These are phyloP conservation scores for Argentina anserina DNA, from an alignment of 306 rosid species.

Conservation along the genomic window DNA sequence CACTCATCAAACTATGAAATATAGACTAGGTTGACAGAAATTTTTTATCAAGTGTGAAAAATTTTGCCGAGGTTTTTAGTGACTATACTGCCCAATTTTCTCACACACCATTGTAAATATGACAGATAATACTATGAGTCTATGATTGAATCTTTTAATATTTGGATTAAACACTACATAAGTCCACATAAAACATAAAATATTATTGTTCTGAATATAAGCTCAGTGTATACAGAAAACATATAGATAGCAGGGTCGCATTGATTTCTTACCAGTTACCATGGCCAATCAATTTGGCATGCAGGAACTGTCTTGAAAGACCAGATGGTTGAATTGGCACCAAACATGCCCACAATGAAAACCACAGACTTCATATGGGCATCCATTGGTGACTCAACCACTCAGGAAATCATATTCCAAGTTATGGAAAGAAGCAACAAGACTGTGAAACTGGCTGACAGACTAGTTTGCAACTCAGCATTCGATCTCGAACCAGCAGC, in stretches of 20 bases:
- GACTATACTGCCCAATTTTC: no score
- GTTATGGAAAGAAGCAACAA: slow-evolving; percentile 36
- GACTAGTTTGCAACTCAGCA: slow-evolving; percentile 65
- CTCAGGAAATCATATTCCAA: slow-evolving; percentile 52
- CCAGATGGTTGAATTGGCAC: slow-evolving; percentile 44
- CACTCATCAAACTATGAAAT: not conserved
- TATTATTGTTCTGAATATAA: not conserved
- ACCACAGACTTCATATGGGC: slow-evolving; percentile 53
- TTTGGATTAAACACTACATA: not conserved
- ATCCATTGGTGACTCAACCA: slow-evolving; percentile 35
- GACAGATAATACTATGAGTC: not conserved
- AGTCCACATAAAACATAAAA: not conserved
- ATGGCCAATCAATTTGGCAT: not conserved
- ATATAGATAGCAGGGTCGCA: not conserved
- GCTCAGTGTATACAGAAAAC: not conserved
- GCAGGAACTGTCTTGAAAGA: slow-evolving; percentile 44
- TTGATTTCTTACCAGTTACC: not conserved
- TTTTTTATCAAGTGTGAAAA: no score
- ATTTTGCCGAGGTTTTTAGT: no score
- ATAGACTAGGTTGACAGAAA: not conserved
- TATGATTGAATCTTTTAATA: not conserved
- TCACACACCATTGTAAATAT: not conserved
- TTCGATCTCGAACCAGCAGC: slow-evolving; percentile 53
- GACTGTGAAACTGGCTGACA: slow-evolving; percentile 30
- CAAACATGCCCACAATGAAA: slow-evolving; percentile 41